These are phyloP conservation scores for Vicia faba DNA, from an alignment of 306 rosid genomes.

Conservation along the genomic window DNA sequence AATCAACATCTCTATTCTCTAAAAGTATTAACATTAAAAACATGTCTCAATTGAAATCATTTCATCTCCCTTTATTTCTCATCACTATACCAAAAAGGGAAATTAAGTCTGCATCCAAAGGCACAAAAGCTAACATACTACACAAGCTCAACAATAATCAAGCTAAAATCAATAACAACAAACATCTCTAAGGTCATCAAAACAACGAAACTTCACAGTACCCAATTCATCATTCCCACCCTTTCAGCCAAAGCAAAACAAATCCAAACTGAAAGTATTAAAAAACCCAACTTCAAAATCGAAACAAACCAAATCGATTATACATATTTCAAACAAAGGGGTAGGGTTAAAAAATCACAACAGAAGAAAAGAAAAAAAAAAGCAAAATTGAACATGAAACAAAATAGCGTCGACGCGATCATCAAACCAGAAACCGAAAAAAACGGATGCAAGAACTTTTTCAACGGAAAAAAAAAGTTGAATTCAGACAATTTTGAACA, in stretches of 20 bases:
- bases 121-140: constrained; percentile 20
- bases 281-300: constrained; percentile 4
- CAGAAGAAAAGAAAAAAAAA: not conserved
- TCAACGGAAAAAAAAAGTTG: constrained; percentile 17
- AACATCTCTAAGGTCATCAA: constrained; percentile 30
- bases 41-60: not conserved
- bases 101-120: constrained; percentile 16
- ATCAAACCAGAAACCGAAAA: not conserved
- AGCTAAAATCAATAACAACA: not conserved
- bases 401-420: constrained; percentile 34
- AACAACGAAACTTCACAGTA: constrained; percentile 14
- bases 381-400: constrained; percentile 27
- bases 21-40: not conserved
- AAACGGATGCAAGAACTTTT: not conserved
- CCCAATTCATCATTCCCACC: constrained; percentile 25
- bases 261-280: not conserved
- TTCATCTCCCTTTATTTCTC: constrained; percentile 13
- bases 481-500: constrained; percentile 6
- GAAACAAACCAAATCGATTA: constrained; percentile 14
- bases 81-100: not conserved
- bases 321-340: not conserved
- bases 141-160: constrained; percentile 16
- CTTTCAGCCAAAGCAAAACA: constrained; percentile 6
- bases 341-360: not conserved
- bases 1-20: constrained; percentile 1